Evolutionary conservation across 2,329 filamentous ascomycete species (phyloP), one percentile per base, ranked within the genome.

Genomic region (Diaporthe humulicola): DNA sequence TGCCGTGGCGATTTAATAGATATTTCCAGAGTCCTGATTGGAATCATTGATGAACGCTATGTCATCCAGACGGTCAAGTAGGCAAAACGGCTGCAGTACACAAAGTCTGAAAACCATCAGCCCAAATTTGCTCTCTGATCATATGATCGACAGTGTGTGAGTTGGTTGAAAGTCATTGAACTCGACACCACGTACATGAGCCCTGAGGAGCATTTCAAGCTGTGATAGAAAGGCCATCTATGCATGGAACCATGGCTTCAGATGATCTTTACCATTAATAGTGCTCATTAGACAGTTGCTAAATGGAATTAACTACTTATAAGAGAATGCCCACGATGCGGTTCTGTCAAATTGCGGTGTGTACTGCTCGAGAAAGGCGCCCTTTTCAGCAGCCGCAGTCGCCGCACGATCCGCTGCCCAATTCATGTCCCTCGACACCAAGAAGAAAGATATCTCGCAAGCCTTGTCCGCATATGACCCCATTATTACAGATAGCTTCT

Each of bases 361-460:
- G n/a, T 67, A 67, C 45, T 52, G 30, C 14, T 67, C 64, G 10
- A 52, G 12, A 52, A 28, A 25, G 14, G 14, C 45, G 15, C 45
- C 15, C 14, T 52, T 67, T 15, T 67, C 64, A 25, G 64, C 33
- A 25, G 64, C 64, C 45, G 64, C 64, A 15, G 30, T 25, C 9
- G 69, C 69, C 12, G 69, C 69, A 33, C 48, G 69, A 36, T 71
- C 69, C 19, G 69, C 69, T 3, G 54, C 50, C 50, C 50, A 42
- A 22, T 71, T 71, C 50, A 71, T 57, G 12, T 58, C 54, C 2
- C 69, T 42, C 7, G 69, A 58, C 3, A 71, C 69, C 25, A 56
- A 14, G 19, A 56, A 71, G 36, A 71, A 58, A 15, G 52, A 60
- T 19, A 71, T 58, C 36, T 71, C 69, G 15, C 69, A 71, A 5